These are phyloP conservation scores for Neopestalotiopsis sp. DNA, from an alignment of 2,329 filamentous ascomycete genomes.

Conservation along the genomic window DNA sequence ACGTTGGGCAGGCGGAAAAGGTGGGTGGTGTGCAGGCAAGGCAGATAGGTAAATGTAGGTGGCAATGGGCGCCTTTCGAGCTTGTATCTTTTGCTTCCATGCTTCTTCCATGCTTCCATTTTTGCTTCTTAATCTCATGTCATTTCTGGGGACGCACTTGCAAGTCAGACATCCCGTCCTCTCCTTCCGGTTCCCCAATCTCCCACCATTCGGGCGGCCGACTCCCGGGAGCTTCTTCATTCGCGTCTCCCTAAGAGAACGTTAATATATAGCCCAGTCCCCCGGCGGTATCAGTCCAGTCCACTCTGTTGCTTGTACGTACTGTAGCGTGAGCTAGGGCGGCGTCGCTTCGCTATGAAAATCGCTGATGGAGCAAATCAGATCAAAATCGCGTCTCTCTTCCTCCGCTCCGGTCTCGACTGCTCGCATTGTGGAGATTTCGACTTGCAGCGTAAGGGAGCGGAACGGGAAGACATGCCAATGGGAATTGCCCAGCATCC, in stretches of 20 bases:
- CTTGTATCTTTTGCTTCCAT: not conserved
- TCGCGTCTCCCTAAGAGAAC: not conserved
- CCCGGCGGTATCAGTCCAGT: no score
- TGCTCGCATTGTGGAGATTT: slow-evolving; percentile 2
- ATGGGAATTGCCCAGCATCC: not conserved
- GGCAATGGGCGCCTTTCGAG: not conserved
- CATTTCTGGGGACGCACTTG: slow-evolving; percentile 12
- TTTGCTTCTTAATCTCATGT: not conserved
- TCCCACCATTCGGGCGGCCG: slow-evolving; percentile 11
- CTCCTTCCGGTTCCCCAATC: slow-evolving; percentile 13
- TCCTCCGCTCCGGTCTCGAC: not conserved
- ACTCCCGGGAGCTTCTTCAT: slow-evolving; percentile 1
- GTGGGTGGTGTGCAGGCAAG: no score
- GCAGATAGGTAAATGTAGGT: not conserved
- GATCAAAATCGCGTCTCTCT: not conserved
- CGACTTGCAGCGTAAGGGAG: not conserved
- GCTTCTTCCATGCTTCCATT: slow-evolving; percentile 1
- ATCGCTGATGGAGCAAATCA: not conserved
- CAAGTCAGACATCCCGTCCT: slow-evolving; percentile 15
- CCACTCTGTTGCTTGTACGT: not conserved
- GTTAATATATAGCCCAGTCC: not conserved
- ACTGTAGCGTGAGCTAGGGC: not conserved
- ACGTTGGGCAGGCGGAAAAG: no score
- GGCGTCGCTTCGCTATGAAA: not conserved
- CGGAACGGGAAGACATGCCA: no score